Conservation (phyloP, 2,329 filamentous ascomycete genomes). For the Pyrenophora tritici-repentis region DNA sequence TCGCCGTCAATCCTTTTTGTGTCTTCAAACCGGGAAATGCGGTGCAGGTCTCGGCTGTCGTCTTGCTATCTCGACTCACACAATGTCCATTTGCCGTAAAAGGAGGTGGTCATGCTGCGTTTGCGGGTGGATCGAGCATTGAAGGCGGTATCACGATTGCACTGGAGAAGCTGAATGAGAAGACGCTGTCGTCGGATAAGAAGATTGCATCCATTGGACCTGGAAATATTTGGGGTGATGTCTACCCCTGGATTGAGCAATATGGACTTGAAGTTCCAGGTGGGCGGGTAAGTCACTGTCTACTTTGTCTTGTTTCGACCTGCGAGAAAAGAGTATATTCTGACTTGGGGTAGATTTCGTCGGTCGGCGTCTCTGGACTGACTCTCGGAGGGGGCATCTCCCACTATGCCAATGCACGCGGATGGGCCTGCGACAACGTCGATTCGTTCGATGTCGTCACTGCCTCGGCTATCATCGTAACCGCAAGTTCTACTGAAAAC, state of each 20-base stretch:
- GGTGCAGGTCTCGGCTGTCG: constrained; percentile 22
- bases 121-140: constrained; percentile 38
- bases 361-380: constrained; percentile 23
- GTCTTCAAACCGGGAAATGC: constrained; percentile 33
- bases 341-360: constrained; percentile 14
- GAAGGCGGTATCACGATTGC: constrained; percentile 40
- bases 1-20: constrained; percentile 29
- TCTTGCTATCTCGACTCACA: constrained; percentile 30
- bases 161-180: constrained; percentile 31
- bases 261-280: constrained; percentile 36
- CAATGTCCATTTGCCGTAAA: constrained; percentile 50
- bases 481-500: constrained; percentile 28
- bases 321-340: neutral
- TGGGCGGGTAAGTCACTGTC: constrained; percentile 28
- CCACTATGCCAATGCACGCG: constrained; percentile 27
- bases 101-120: constrained; percentile 37
- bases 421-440: constrained; percentile 41
- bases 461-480: constrained; percentile 23
- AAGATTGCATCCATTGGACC: constrained; percentile 35
- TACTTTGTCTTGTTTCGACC: neutral
- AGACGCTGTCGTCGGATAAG: constrained; percentile 25
- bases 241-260: constrained; percentile 40
- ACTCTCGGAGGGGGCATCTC: constrained; percentile 34
- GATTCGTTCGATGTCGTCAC: constrained; percentile 39
- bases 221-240: constrained; percentile 42